Evolutionary conservation across 495 filamentous ascomycete genomes (phyloP), one percentile per base, ranked within the genome.

Genomic region (Oidiodendron maius): DNA sequence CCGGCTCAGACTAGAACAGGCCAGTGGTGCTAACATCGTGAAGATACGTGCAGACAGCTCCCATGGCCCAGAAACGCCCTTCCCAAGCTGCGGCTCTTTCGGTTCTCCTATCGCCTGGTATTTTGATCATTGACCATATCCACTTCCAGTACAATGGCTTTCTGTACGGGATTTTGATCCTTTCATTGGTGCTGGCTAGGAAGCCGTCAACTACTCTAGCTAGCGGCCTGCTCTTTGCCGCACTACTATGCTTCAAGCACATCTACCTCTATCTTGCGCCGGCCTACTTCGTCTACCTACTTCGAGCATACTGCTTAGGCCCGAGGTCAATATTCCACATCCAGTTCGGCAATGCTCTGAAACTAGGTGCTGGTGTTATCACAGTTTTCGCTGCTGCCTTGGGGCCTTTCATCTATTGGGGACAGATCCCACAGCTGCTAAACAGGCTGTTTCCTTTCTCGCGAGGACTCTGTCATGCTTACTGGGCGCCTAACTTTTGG

Each of bases 121-220:
- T 98, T 10, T 72, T 98, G 39, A 95, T 98, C 59, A 96, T 98
- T 64, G 93, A 98, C 60, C 93, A 98, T 62, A 94, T 98, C 52
- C 93, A 98, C 63, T 98, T 98, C 67, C 93, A 98, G 68, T 97
- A 98, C 71, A 98, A 98, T 66, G 93, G 93, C 43, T 90, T 90
- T 67, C 77, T 98, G 61, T 97, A 96, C 59, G 93, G 93, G 13
- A 68, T 97, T 26, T 66, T 98, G 32, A 76, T 96, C 18, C 69
- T 90, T 25, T 96, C 91, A 0, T 71, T 98, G 22, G 85, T 94
- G 0, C 64, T 90, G 46, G 88, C 87, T 2, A 82, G 88, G 30
- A 82, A 85, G 44, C 80, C 77, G 51, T 87, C 87, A 3, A 87
- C 84, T 0, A 71, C 91, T 11, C 80, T 97, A 8, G 65, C 68